phyloP scores from a whole-genome alignment of 441 rosid genomes.

The Rhodomyrtus psidioides region DNA sequence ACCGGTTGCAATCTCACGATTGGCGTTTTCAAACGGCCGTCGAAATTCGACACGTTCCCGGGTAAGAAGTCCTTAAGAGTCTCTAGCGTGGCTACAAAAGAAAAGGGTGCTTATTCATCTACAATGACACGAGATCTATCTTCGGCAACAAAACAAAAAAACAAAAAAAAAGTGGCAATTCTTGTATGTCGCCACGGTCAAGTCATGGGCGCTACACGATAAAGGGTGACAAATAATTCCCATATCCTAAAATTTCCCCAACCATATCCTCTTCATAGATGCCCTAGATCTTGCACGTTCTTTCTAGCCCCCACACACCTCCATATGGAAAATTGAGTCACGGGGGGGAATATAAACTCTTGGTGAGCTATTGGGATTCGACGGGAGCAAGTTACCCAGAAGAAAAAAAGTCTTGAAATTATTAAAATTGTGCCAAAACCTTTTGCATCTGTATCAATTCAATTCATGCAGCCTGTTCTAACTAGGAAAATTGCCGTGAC shows the following conservation, averaged over 20 bases:
- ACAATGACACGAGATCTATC: neutral
- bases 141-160: neutral
- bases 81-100: neutral
- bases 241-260: neutral
- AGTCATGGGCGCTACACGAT: neutral
- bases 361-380: neutral
- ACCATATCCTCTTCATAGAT: neutral
- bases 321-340: neutral
- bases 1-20: neutral
- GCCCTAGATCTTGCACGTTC: neutral
- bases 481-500: too few species aligned
- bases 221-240: neutral
- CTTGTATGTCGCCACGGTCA: neutral
- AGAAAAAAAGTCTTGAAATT: too few species aligned
- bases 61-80: neutral
- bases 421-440: too few species aligned
- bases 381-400: too few species aligned
- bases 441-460: too few species aligned
- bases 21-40: neutral
- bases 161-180: neutral
- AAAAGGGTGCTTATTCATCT: neutral
- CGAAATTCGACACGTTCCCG: neutral
- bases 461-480: too few species aligned
- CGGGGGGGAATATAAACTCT: neutral
- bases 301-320: neutral